Percentiles rank a stretch among this genome's conserved stretches.
These are phyloP conservation scores for Mesembryanthemum crystallinum DNA, from an alignment of 148 eudicot genomes.

Conservation along the genomic window DNA sequence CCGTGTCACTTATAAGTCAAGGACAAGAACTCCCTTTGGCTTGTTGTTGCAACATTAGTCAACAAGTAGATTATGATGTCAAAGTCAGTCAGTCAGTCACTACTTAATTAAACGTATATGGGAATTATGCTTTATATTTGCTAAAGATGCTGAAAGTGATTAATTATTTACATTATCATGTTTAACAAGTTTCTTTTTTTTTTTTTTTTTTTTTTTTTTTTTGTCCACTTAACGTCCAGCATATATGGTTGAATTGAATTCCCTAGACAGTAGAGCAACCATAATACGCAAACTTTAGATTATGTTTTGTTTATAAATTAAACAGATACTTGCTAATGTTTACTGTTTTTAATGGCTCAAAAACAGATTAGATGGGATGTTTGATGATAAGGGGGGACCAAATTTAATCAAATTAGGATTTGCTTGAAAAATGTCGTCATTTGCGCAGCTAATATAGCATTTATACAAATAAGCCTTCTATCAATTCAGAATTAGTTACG, in stretches of 20 bases:
- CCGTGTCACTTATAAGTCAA: too few relatives aligned
- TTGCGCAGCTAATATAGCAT: too few relatives aligned
- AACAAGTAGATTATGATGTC: too few relatives aligned
- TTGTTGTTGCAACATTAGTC: too few relatives aligned
- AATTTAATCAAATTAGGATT: not conserved
- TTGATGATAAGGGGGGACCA: not conserved
- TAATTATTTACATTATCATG: not conserved
- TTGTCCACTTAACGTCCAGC: constrained; percentile 19
- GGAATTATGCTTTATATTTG: not conserved
- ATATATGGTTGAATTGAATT: not conserved
- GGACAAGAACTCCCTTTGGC: too few relatives aligned
- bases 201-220: not conserved
- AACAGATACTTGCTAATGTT: too few relatives aligned
- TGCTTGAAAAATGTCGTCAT: not conserved
- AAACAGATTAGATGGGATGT: not conserved
- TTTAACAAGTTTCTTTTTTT: too few relatives aligned
- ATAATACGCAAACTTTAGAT: constrained; percentile 1
- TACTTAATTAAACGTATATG: not conserved
- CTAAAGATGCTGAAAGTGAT: not conserved
- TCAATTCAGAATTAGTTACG: too few relatives aligned
- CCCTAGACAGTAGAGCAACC: not conserved
- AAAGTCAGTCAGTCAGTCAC: not conserved
- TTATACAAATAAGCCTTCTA: too few relatives aligned
- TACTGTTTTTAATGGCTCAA: too few relatives aligned
- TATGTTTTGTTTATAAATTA: too few relatives aligned